phyloP scores from a whole-genome alignment of 2,329 filamentous ascomycete species.

The Monosporascus sp. region DNA sequence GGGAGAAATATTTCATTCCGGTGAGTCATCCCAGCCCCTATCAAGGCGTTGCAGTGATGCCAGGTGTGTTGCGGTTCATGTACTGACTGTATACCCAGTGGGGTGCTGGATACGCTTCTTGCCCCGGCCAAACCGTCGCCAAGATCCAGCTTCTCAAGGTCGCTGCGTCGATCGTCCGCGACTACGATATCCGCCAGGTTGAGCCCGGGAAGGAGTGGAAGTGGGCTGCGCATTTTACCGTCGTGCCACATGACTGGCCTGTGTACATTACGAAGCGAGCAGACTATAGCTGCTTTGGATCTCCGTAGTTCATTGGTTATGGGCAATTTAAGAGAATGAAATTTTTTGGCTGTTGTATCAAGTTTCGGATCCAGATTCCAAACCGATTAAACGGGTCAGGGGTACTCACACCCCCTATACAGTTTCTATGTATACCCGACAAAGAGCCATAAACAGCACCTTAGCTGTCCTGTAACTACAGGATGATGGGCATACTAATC shows the following conservation, averaged over 20 bases:
- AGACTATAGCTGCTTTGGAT: too few species aligned
- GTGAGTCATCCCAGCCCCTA: not conserved
- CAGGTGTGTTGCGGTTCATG: not conserved
- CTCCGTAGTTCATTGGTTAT: too few species aligned
- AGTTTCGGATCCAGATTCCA: too few species aligned
- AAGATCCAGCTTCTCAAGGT: conserved; percentile 12
- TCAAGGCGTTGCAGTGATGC: too few species aligned
- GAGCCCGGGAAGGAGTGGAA: conserved; percentile 9
- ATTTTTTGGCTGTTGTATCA: too few species aligned
- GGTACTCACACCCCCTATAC: too few species aligned
- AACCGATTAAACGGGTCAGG: too few species aligned
- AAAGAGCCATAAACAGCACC: too few species aligned
- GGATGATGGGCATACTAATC: too few species aligned
- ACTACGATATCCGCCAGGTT: conserved; percentile 12
- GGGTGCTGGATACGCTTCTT: conserved; percentile 9
- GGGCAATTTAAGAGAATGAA: too few species aligned
- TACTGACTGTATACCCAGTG: not conserved
- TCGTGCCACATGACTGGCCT: conserved; percentile 10
- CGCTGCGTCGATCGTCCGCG: conserved; percentile 10
- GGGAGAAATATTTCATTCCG: conserved; percentile 7
- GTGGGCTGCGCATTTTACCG: conserved; percentile 9
- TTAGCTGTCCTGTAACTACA: too few species aligned
- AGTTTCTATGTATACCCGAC: too few species aligned
- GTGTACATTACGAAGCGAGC: conserved; percentile 8
- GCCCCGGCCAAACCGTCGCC: conserved; percentile 12